A percentile compares a stretch with the other conserved stretches of the same genome.
phyloP scores from a whole-genome alignment of 768 basidiomycete species.

The Mycena vitilis region DNA sequence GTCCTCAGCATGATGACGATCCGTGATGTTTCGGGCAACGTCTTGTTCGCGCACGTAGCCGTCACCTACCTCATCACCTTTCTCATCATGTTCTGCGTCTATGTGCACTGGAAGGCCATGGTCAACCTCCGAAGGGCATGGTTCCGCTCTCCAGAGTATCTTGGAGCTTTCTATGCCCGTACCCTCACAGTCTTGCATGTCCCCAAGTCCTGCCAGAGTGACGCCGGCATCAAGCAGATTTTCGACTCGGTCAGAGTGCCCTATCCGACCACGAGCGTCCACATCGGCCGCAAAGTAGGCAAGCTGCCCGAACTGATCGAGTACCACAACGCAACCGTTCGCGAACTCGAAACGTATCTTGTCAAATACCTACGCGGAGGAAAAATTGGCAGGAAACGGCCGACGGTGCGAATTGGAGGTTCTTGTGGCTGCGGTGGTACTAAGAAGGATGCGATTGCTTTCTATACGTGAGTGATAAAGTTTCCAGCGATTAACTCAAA shows the following conservation, averaged over 20 bases:
- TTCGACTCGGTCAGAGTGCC: constrained; percentile 83
- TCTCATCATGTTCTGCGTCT: constrained; percentile 77
- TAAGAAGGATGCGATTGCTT: constrained; percentile 93
- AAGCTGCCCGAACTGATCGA: constrained; percentile 91
- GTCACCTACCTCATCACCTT: constrained; percentile 85
- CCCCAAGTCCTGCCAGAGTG: constrained; percentile 83
- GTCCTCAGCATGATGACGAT: constrained; percentile 87
- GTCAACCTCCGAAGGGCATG: constrained; percentile 83
- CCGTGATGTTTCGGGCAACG: constrained; percentile 77
- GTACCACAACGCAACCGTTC: constrained; percentile 93
- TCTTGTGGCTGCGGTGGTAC: constrained; percentile 85
- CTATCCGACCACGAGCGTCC: constrained; percentile 92
- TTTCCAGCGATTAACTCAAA: background rate
- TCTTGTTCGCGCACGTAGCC: constrained; percentile 87
- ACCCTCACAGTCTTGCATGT: constrained; percentile 88
- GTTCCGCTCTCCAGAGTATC: constrained; percentile 92
- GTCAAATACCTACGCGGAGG: constrained; percentile 90
- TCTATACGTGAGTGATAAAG: constrained; percentile 75
- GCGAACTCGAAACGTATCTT: constrained; percentile 88
- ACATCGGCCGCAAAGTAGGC: constrained; percentile 89
- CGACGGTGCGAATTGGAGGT: constrained; percentile 83
- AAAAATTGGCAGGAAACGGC: constrained; percentile 81
- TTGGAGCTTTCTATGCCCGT: constrained; percentile 91
- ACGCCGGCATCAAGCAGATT: constrained; percentile 83
- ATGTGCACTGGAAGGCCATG: constrained; percentile 82